Conservation (phyloP, 768 basidiomycete species). For the Phylloporus sp. region DNA sequence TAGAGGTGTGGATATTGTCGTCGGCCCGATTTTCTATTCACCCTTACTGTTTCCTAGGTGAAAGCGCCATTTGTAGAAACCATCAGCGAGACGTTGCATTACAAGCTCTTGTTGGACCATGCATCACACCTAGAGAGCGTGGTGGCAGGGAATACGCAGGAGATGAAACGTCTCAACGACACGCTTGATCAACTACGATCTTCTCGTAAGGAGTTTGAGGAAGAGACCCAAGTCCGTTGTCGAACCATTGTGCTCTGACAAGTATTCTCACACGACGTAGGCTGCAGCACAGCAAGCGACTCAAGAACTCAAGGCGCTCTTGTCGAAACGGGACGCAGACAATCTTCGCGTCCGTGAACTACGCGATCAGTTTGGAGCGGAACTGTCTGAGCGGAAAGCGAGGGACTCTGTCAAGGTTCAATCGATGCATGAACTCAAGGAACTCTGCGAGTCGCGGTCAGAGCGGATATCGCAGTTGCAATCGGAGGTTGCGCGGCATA, state of each 20-base stretch:
- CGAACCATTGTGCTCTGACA: slow-evolving; percentile 7
- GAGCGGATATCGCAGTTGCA: slow-evolving; percentile 69
- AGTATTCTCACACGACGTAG: slow-evolving; percentile 26
- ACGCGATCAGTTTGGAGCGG: slow-evolving; percentile 63
- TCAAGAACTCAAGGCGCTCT: slow-evolving; percentile 60
- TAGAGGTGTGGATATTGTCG: slow-evolving; percentile 37
- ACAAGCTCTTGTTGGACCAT: slow-evolving; percentile 55
- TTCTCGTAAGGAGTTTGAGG: slow-evolving; percentile 46
- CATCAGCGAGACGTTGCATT: slow-evolving; percentile 47
- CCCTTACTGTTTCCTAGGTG: slow-evolving; percentile 28
- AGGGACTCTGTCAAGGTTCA: slow-evolving; percentile 56
- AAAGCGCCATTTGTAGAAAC: slow-evolving; percentile 42
- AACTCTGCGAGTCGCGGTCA: slow-evolving; percentile 61
- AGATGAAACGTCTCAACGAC: slow-evolving; percentile 40
- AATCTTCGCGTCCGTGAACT: slow-evolving; percentile 65
- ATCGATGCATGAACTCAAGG: slow-evolving; percentile 61
- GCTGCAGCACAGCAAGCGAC: slow-evolving; percentile 43
- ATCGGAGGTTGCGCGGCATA: slow-evolving; percentile 71
- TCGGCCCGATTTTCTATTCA: not conserved
- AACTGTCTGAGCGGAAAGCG: slow-evolving; percentile 64
- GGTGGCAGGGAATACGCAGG: slow-evolving; percentile 36
- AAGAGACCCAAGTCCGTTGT: slow-evolving; percentile 39
- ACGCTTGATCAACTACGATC: slow-evolving; percentile 39
- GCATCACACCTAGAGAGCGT: slow-evolving; percentile 45
- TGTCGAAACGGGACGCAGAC: slow-evolving; percentile 65